Conservation (phyloP, 306 rosid genomes). For the Neltuma alba region DNA sequence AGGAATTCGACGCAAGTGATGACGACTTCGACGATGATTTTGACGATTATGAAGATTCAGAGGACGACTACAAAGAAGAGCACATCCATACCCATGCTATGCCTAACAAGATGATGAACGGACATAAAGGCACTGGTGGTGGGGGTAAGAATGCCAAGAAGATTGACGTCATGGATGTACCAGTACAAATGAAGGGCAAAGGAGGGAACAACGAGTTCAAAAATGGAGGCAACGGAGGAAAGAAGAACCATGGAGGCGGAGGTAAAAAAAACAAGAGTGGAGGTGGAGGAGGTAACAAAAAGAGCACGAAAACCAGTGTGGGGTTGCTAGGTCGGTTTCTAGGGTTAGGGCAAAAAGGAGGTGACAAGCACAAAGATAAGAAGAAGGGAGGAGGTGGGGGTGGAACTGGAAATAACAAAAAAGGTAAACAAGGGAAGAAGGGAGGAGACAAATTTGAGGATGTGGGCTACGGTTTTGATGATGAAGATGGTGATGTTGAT, state of each 20-base stretch:
- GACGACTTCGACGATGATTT: slow-evolving; percentile 57
- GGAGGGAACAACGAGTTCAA: slow-evolving; percentile 53
- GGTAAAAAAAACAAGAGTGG: slow-evolving; percentile 39
- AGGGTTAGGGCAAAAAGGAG: slow-evolving; percentile 58
- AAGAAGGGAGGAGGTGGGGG: slow-evolving; percentile 37
- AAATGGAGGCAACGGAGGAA: slow-evolving; percentile 59
- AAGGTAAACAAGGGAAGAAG: slow-evolving; percentile 48
- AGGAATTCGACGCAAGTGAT: slow-evolving; percentile 57
- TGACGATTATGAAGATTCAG: slow-evolving; percentile 42
- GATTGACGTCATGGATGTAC: slow-evolving; percentile 68
- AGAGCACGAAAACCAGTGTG: slow-evolving; percentile 35
- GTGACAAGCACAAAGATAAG: slow-evolving; percentile 44
- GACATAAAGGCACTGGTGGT: slow-evolving; percentile 51
- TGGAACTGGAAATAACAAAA: slow-evolving; percentile 46
- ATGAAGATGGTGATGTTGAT: slow-evolving; percentile 33
- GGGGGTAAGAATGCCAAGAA: slow-evolving; percentile 54
- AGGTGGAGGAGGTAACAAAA: slow-evolving; percentile 29
- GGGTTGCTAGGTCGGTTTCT: slow-evolving; percentile 52
- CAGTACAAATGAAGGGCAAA: slow-evolving; percentile 52
- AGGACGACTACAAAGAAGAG: slow-evolving; percentile 42
- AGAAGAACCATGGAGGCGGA: slow-evolving; percentile 36
- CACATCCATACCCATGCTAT: neutral
- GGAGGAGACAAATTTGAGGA: slow-evolving; percentile 43
- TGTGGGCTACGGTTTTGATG: slow-evolving; percentile 24
- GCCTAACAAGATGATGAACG: slow-evolving; percentile 11